Conservation (phyloP, 441 rosid genomes). For the Erodium moschatum region DNA sequence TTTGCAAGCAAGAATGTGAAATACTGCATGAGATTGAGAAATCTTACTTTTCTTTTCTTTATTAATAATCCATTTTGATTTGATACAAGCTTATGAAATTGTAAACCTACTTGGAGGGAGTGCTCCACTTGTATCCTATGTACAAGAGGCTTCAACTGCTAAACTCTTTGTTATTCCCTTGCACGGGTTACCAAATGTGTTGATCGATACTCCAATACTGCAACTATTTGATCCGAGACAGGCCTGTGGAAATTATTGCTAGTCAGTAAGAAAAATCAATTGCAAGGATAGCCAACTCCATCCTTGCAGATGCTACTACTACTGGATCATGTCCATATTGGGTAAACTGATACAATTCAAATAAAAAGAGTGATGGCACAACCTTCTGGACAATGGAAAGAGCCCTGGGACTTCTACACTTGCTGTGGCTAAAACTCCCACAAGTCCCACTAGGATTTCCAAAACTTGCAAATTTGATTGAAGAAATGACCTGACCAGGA, state of each 20-base stretch:
- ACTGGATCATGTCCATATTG: neutral
- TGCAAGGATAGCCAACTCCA: neutral
- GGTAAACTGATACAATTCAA: neutral
- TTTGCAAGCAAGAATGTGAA: neutral
- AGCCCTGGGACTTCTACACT: constrained; percentile 50
- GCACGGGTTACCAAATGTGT: constrained; percentile 77
- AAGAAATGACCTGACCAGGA: constrained; percentile 64
- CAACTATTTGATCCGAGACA: constrained; percentile 77
- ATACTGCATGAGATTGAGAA: neutral
- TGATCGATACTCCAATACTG: constrained; percentile 45
- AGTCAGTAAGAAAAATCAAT: constrained; percentile 9
- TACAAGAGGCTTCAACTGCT: constrained; percentile 85
- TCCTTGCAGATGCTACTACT: neutral
- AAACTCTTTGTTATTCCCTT: constrained; percentile 58
- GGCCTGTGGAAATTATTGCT: constrained; percentile 40
- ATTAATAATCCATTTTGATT: constrained; percentile 10
- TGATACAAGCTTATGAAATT: neutral
- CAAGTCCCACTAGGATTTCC: constrained; percentile 80
- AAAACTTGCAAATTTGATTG: constrained; percentile 71
- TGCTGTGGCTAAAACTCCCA: constrained; percentile 61
- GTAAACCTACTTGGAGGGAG: neutral
- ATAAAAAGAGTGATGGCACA: neutral
- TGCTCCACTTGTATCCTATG: constrained; percentile 23
- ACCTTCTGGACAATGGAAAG: constrained; percentile 63
- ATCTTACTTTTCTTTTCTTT: constrained; percentile 2